Evolutionary conservation across 2,329 filamentous ascomycete species (phyloP), one percentile per base, ranked within the genome.

Genomic region (Coleophoma crateriformis): DNA sequence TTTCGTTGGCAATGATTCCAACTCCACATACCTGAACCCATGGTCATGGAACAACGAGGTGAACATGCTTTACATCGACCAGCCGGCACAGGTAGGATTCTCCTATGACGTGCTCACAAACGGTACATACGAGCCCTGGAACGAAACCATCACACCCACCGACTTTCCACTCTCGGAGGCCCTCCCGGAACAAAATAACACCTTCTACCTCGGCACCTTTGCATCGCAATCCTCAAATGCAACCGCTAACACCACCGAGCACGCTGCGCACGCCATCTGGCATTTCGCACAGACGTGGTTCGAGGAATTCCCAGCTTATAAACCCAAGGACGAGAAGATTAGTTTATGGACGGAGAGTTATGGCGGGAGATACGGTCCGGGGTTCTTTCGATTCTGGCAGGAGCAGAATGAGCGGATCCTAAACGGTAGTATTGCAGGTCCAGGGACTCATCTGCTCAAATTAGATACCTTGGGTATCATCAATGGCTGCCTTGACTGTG

Each of bases 271-370:
- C 13, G 40, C 40, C 0, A 61, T 68, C 3, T 81, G 78, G 78
- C 69, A 76, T 56, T 79, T 81, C 58, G 69, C 74, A 0, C 77
- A 81, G 58, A 71, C 70, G 0, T 81, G 75, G 73, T 77, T 79
- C 49, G 66, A 73, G 15, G 76, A 78, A 40, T 80, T 81, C 46
- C 76, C 76, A 0, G 68, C 67, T 17, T 78, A 79, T 55, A 73
- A 75, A 53, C 73, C 76, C 1, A 70, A 71, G 19, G 68, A 77
- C 51, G 0, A 71, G 46, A 78, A 81, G 54, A 80, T 80, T 2
- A 80, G 78, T 54, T 67, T 88, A 4, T 86, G 84, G 54, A 74
- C 81, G 0, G 82, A 88, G 62, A 83, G 78, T 63, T 84, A 87
- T 61, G 78, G 83, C 20, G 85, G 85, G 7, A 75, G 79, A 46